Percentiles rank a stretch among this genome's conserved stretches.
Conservation (phyloP, 2,329 filamentous ascomycete species). For the Colletotrichum siamense region DNA sequence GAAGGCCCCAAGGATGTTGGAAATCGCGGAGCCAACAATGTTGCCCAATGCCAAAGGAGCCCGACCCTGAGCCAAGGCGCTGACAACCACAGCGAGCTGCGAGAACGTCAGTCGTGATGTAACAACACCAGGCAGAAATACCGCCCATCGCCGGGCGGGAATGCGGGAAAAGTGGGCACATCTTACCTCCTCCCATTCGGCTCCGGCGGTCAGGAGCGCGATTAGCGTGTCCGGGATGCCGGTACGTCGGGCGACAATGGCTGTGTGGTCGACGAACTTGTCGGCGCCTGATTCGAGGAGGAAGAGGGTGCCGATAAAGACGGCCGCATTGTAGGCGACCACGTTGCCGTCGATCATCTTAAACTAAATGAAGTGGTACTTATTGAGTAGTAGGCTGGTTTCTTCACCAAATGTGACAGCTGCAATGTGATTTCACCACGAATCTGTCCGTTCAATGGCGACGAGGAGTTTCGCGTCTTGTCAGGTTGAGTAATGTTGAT, state of each 20-base stretch:
- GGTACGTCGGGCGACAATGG: constrained; percentile 47
- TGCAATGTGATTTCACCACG: not conserved
- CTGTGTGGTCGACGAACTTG: constrained; percentile 57
- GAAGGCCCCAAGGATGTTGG: constrained; percentile 61
- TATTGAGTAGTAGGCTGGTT: not conserved
- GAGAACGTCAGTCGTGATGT: constrained; percentile 28
- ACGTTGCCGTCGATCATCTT: not conserved
- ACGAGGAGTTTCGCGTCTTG: not conserved
- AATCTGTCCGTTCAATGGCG: not conserved
- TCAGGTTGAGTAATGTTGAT: not conserved
- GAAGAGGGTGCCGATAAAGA: constrained; percentile 50
- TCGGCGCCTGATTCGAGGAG: constrained; percentile 58
- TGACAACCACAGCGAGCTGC: constrained; percentile 41
- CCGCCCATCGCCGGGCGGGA: not conserved
- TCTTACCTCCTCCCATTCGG: constrained; percentile 61
- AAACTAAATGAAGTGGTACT: not conserved
- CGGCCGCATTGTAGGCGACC: constrained; percentile 35
- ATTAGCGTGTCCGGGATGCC: constrained; percentile 53
- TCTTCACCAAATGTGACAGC: not conserved
- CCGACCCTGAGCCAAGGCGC: constrained; percentile 49
- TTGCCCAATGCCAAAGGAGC: constrained; percentile 58
- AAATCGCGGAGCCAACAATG: constrained; percentile 58
- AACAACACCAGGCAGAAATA: not conserved
- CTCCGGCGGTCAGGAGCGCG: constrained; percentile 56
- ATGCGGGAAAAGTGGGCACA: not conserved